Evolutionary conservation across 805 yeast species (phyloP), one percentile per base, ranked within the genome.

Genomic region (Zygosaccharomyces bailii): DNA sequence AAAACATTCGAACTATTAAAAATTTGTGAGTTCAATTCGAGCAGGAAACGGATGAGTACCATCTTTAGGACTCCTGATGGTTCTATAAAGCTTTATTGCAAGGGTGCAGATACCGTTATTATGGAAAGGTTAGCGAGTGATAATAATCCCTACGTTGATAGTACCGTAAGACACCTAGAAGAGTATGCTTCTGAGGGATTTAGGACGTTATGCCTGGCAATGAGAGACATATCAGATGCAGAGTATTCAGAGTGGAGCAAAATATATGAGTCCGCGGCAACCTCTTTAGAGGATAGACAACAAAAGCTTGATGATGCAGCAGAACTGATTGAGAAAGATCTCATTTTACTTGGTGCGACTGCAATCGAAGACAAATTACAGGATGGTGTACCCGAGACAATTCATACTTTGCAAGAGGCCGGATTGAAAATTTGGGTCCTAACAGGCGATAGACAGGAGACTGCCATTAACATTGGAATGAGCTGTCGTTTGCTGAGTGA

Each of bases 391-490:
- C 98, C 99, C 2, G 99, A 93, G 53, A 89, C 99, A 1, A 95
- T 93, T 49, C 93, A 87, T 53, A 86, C 95, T 4, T 74, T 93
- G 44, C 99, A 95, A 63, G 88, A 85, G 45, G 99, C 99, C 0
- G 98, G 98, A 11, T 90, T 95, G 52, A 91, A 89, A 63, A 79
- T 93, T 13, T 93, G 99, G 99, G 97, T 93, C 18, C 72, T 93
- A 40, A 93, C 99, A 2, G 99, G 99, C 56, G 99, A 93, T 62
- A 78, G 96, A 65, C 99, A 95, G 64, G 99, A 93, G 65, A 93
- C 99, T 10, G 99, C 99, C 0, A 86, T 93, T 53, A 93, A 93
- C 63, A 93, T 93, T 60, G 99, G 99, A 49, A 89, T 93, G 97
- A 87, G 96, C 57, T 95, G 99, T 72, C 88, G 86, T 60, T 72